Evolutionary conservation across 129 eudicot species (phyloP).

Genomic region (Chrysanthemum makinoi): DNA sequence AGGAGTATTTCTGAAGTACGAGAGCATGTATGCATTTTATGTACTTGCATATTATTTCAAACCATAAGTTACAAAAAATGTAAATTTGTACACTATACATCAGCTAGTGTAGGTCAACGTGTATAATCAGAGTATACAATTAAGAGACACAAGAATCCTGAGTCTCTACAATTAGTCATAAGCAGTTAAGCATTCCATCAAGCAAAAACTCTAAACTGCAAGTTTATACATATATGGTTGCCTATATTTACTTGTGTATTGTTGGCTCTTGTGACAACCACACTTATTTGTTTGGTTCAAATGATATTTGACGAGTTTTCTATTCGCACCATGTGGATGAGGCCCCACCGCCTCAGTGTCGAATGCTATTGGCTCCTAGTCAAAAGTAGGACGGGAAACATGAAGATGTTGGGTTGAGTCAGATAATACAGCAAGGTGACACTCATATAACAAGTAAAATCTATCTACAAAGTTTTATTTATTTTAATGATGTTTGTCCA

Average conservation of each 20-base stretch:
- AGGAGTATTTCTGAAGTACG: constrained; percentile 71
- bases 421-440: constrained; percentile 19
- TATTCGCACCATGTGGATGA: constrained; percentile 3
- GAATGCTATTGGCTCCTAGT: constrained; percentile 9
- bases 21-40: neutral
- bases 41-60: neutral
- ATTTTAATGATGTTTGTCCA: constrained; percentile 15
- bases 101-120: constrained; percentile 30
- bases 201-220: neutral
- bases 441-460: constrained; percentile 13
- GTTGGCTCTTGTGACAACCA: neutral
- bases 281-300: constrained; percentile 16
- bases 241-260: too few species aligned
- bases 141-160: neutral
- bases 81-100: constrained; percentile 39
- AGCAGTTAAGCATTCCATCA: neutral
- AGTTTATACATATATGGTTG: neutral
- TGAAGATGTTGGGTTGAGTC: constrained; percentile 31
- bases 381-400: constrained; percentile 27
- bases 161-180: constrained; percentile 19
- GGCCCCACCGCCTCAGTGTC: neutral
- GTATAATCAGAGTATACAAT: constrained; percentile 28
- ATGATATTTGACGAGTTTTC: neutral
- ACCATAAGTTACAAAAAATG: constrained; percentile 23
- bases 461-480: constrained; percentile 1